Base-by-base conservation (phyloP, 148 eudicot species). In the Nepenthes mirabilis region DNA sequence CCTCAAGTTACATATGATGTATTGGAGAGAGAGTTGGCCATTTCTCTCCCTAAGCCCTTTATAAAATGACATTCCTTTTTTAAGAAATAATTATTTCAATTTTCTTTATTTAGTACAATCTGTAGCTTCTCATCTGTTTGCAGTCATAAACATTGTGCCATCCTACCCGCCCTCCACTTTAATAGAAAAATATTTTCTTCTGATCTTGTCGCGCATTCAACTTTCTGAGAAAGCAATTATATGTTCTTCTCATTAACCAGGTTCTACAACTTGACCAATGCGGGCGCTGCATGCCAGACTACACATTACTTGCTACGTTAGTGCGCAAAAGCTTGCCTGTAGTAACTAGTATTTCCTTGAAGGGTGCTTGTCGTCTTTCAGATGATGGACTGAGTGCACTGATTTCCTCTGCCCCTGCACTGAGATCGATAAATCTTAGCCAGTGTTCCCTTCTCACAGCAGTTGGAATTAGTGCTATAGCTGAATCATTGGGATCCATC, bases 211-310 rank as follows among this genome's bases (percentile, higher is more conserved):
- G 23, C 23, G 23, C 23, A 23, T 23, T 23, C 23, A 23, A 23
- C 23, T 23, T 23, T 45, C 6, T 45, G 48, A 45, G 14, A 49
- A 49, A 43, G 9, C 36, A 23, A 53, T 10, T 10, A 36, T 63
- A n/a, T 54, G 32, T 54, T 2, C 57, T 36, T 33, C 14, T 52
- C 58, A 52, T 67, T 36, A 59, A 64, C 47, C 74, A 93, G 98
- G 96, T 88, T 69, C 82, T 93, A 50, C 96, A 88, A 65, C 90
- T 93, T 72, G 96, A 93, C 61, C 87, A 75, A 68, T 80, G 96
- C 66, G 98, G 98, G 14, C 76, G 82, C 57, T 93, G 98, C 71
- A 37, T 93, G 74, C 79, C 98, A 58, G 96, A 93, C 68, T 79
- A 79, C 71, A 65, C 74, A 63, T 74, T 75, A 34, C 56, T 23